Percentiles rank a stretch among this genome's conserved stretches.
Evolutionary conservation across 495 filamentous ascomycete genomes (phyloP).

Genomic region (Entonaema liquescens): DNA sequence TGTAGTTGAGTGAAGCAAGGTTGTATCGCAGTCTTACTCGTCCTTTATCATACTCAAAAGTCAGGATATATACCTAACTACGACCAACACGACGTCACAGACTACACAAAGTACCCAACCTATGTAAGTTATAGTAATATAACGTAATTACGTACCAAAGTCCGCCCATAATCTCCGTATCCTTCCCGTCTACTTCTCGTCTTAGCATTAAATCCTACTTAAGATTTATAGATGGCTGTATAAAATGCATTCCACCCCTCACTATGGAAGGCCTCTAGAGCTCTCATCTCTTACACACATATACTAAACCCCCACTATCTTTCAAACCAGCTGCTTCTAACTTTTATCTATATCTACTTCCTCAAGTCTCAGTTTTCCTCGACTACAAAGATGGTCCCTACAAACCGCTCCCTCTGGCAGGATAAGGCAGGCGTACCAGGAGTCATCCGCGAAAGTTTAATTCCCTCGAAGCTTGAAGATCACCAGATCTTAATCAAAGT

Average conservation of each 20-base stretch:
- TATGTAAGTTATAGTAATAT: not conserved
- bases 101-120: not conserved
- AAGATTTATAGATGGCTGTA: not conserved
- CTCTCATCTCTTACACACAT: not conserved
- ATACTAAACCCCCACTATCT: not conserved
- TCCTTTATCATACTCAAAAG: too few relatives aligned
- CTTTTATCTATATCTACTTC: not conserved
- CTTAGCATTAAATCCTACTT: not conserved
- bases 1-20: too few relatives aligned
- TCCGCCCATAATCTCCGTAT: not conserved
- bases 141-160: not conserved
- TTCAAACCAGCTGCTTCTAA: not conserved
- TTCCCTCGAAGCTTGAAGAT: not conserved
- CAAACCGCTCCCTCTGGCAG: not conserved
- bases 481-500: constrained; percentile 9
- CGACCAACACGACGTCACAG: too few relatives aligned
- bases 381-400: not conserved
- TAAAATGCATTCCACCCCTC: not conserved
- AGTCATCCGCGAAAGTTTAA: not conserved
- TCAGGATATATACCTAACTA: too few relatives aligned
- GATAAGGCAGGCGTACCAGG: not conserved
- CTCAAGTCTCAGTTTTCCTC: not conserved
- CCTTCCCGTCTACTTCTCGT: not conserved
- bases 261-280: not conserved
- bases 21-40: too few relatives aligned